phyloP scores from a whole-genome alignment of 2,329 filamentous ascomycete species.

The Phyllosticta citribraziliensis region DNA sequence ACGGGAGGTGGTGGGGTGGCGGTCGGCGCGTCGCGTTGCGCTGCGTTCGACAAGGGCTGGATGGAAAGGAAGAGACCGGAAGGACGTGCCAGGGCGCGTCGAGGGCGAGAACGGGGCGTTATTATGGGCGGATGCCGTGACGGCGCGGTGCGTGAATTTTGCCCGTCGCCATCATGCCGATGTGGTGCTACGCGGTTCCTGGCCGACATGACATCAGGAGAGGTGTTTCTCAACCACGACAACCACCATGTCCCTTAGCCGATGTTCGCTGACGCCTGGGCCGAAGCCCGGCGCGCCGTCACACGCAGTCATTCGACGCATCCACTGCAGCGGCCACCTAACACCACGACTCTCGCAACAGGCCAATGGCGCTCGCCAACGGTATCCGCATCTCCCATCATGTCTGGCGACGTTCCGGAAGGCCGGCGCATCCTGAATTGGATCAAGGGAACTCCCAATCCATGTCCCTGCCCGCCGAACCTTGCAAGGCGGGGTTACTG shows the following conservation, averaged over 20 bases:
- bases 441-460: not conserved
- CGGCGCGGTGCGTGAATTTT: not conserved
- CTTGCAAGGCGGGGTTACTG: constrained; percentile 1
- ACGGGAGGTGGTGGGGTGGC: not conserved
- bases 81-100: not conserved
- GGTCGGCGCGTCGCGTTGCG: not conserved
- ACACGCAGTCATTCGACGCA: not conserved
- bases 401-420: not conserved
- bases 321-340: not conserved
- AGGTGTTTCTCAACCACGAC: not conserved
- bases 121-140: not conserved
- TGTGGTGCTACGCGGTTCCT: not conserved
- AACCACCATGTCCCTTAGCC: not conserved
- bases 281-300: not conserved
- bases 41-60: too few species aligned
- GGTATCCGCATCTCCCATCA: not conserved
- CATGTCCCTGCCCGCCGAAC: not conserved
- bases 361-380: not conserved
- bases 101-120: not conserved
- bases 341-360: not conserved
- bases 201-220: not conserved
- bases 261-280: not conserved
- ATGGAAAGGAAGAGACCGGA: not conserved
- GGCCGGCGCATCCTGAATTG: not conserved
- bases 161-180: not conserved